Percentiles rank a stretch among this genome's conserved stretches.
phyloP scores from a whole-genome alignment of 768 basidiomycete genomes.

The Tulasnella sp. region DNA sequence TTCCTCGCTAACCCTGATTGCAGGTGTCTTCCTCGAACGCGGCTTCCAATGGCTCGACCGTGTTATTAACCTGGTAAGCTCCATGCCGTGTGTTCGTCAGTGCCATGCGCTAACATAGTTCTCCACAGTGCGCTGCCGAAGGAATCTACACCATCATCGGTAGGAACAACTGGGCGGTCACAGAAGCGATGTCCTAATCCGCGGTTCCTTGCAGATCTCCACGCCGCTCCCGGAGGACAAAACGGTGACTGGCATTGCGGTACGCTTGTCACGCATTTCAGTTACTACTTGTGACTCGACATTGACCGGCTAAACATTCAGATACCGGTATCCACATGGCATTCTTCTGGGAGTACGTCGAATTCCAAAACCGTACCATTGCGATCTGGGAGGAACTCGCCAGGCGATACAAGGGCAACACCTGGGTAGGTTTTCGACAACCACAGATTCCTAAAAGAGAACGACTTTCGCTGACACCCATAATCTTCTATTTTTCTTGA shows the following conservation, averaged over 20 bases:
- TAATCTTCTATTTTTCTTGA: neutral
- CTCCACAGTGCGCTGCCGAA: slow-evolving; percentile 55
- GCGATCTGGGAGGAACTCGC: slow-evolving; percentile 78
- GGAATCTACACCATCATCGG: slow-evolving; percentile 68
- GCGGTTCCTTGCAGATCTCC: slow-evolving; percentile 49
- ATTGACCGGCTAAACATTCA: neutral
- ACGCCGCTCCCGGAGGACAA: slow-evolving; percentile 50
- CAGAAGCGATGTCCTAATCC: neutral
- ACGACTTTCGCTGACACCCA: too few relatives aligned
- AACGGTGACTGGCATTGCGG: slow-evolving; percentile 70
- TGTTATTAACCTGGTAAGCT: slow-evolving; percentile 54
- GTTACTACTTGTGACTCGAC: neutral
- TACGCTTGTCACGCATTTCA: neutral
- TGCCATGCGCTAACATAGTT: neutral
- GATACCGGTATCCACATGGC: slow-evolving; percentile 28
- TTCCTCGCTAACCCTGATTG: neutral
- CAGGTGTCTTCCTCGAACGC: slow-evolving; percentile 56
- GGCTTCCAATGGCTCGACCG: slow-evolving; percentile 82
- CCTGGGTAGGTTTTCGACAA: slow-evolving; percentile 33
- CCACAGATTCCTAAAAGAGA: too few relatives aligned
- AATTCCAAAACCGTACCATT: slow-evolving; percentile 74
- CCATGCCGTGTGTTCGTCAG: neutral
- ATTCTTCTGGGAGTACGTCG: slow-evolving; percentile 74
- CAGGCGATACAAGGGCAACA: slow-evolving; percentile 67
- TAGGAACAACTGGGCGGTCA: neutral